Percentiles rank a stretch among this genome's conserved stretches.
These are phyloP conservation scores for Fragilariopsis cylindrus DNA, from an alignment of 108 stramenopile species.

Conservation along the genomic window DNA sequence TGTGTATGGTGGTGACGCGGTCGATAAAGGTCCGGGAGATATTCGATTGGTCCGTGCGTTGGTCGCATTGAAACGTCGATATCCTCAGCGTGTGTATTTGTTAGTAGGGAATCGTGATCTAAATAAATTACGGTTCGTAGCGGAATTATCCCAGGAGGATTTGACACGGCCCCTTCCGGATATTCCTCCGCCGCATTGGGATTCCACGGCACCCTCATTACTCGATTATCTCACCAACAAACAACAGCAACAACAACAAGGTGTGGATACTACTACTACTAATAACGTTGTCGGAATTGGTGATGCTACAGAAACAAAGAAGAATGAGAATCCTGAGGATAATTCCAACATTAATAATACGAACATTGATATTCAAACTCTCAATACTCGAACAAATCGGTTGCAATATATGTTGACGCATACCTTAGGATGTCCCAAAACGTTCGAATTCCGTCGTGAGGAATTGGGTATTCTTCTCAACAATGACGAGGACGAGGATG, in stretches of 20 bases:
- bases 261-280: background rate
- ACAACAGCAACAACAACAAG: too few relatives aligned
- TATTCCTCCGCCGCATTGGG: constrained; percentile 63
- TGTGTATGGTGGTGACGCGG: constrained; percentile 71
- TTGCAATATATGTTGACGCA: constrained; percentile 59
- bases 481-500: too few relatives aligned
- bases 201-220: constrained; percentile 41
- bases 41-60: constrained; percentile 59
- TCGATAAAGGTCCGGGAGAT: constrained; percentile 77
- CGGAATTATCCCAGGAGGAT: constrained; percentile 50
- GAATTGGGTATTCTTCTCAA: constrained; percentile 40
- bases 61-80: constrained; percentile 52
- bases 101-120: constrained; percentile 81
- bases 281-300: background rate
- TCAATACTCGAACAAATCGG: constrained; percentile 46
- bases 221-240: constrained; percentile 35
- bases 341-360: background rate
- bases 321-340: constrained; percentile 10
- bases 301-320: background rate
- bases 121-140: constrained; percentile 66
- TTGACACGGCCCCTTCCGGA: constrained; percentile 34
- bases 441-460: constrained; percentile 64
- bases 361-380: too few relatives aligned
- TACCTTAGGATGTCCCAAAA: constrained; percentile 64
- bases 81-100: constrained; percentile 60